Base-by-base conservation (phyloP, 441 rosid species). In the Aleurites moluccanus region DNA sequence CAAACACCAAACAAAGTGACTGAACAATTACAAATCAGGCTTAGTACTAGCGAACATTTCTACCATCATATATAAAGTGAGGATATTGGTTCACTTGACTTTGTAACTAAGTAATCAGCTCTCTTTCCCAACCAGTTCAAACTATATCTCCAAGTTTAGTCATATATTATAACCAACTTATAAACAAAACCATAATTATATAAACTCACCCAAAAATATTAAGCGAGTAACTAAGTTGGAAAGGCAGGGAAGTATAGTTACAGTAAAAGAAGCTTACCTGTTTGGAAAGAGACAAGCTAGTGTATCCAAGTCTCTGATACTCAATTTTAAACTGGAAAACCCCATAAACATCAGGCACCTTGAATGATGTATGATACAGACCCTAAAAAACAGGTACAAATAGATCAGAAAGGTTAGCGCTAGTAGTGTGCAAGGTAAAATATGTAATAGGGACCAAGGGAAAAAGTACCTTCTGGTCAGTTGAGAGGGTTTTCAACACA, bases 241-340 rank as follows among this genome's bases (percentile, higher is more conserved):
- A 42, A 62, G 60, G 71, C 47, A 27, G 45, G 64, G 63, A 52
- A 77, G 40, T 28, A 61, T 23, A 3, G 21, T 3, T 28, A 35
- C 50, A 15, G 40, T 33, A 74, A 3, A 18, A 74, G n/a, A 23
- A 74, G 50, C 79, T 73, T 77, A 86, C 94, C 88, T 88, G 94
- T 78, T 91, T 91, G 49, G 94, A 81, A 75, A 91, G 89, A 47
- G 90, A 87, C 78, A 91, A 68, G 67, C 83, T 85, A 72, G 92
- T 82, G 87, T 90, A 88, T 28, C 94, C 92, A 10, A 91, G 89
- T 81, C 79, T 87, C 72, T 88, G 79, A 78, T 88, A 90, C 74
- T 91, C 97, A 74, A 84, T 86, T 82, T 89, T 91, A 76, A 88
- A 91, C 74, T 91, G 94, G 84, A 91, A 91, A 72, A 89, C 92